Conservation (phyloP, 345 rosid species). For the Ceriops decandra region DNA sequence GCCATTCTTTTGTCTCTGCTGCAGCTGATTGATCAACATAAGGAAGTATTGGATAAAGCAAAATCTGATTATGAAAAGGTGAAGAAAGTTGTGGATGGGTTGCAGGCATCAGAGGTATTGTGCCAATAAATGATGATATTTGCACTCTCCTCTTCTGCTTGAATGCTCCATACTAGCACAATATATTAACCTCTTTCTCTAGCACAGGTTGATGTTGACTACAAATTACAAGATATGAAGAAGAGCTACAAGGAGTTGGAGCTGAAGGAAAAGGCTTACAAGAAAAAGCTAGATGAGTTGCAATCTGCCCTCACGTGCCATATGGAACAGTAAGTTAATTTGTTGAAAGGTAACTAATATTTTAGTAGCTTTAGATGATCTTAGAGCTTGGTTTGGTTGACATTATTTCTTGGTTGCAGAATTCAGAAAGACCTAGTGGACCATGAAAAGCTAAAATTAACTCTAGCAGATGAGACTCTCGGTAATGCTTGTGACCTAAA, state of each 20-base stretch:
- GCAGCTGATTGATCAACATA: conserved; percentile 78
- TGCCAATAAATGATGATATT: conserved; percentile 10
- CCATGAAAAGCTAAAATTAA: conserved; percentile 80
- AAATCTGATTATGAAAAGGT: conserved; percentile 60
- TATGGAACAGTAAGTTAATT: conserved; percentile 75
- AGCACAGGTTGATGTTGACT: conserved; percentile 79
- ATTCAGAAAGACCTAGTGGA: conserved; percentile 89
- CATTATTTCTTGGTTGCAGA: conserved; percentile 42
- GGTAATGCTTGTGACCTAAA: conserved; percentile 56
- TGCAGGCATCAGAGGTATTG: conserved; percentile 79
- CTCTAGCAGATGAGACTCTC: conserved; percentile 54
- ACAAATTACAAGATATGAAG: conserved; percentile 73
- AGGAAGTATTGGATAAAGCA: conserved; percentile 58
- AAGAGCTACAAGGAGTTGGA: conserved; percentile 70
- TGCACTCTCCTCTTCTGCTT: background rate
- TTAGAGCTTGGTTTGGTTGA: conserved; percentile 15
- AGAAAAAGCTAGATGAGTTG: conserved; percentile 72
- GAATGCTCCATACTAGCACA: background rate
- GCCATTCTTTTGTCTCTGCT: conserved; percentile 14
- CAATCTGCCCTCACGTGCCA: conserved; percentile 64
- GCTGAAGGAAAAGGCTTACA: conserved; percentile 71
- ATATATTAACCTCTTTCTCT: conserved; percentile 11
- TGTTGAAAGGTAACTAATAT: background rate
- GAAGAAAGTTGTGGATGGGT: conserved; percentile 74
- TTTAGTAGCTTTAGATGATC: background rate